A percentile compares a stretch with the other conserved stretches of the same genome.
These are phyloP conservation scores for Aspergillus udagawae DNA, from an alignment of 2,329 filamentous ascomycete genomes.

Conservation along the genomic window DNA sequence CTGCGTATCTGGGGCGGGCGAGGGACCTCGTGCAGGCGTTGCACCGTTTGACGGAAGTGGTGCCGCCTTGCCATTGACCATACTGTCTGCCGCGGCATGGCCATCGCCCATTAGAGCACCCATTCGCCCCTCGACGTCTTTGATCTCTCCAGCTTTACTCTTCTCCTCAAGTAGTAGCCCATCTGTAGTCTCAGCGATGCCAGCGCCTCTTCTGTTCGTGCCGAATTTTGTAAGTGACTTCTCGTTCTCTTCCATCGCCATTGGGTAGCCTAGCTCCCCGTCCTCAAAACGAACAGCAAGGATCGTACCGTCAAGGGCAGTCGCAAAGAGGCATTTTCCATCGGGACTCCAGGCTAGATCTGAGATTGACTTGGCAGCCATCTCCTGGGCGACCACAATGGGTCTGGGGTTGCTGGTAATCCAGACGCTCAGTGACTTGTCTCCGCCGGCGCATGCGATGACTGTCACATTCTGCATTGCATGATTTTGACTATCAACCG, in stretches of 20 bases:
- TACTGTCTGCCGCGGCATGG: constrained; percentile 51
- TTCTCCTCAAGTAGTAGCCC: constrained; percentile 82
- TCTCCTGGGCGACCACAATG: constrained; percentile 82
- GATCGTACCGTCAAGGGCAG: constrained; percentile 85
- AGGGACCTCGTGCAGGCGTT: constrained; percentile 29
- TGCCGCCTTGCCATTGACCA: constrained; percentile 45
- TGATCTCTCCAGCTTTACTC: constrained; percentile 86
- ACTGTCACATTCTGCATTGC: constrained; percentile 62
- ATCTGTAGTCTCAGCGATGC: constrained; percentile 88
- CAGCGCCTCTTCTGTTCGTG: constrained; percentile 78
- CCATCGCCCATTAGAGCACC: constrained; percentile 95
- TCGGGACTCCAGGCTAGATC: constrained; percentile 93
- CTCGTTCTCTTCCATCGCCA: constrained; percentile 82
- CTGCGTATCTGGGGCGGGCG: constrained; percentile 28
- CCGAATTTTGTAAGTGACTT: constrained; percentile 91
- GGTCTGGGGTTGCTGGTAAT: constrained; percentile 93
- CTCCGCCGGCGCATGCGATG: constrained; percentile 92
- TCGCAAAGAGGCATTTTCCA: constrained; percentile 79
- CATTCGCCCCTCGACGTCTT: constrained; percentile 90
- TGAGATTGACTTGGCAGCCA: constrained; percentile 86
- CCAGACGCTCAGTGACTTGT: constrained; percentile 95
- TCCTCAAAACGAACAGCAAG: constrained; percentile 75
- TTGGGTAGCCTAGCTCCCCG: constrained; percentile 86
- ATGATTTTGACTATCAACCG: constrained; percentile 37
- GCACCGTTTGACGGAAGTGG: constrained; percentile 44